Evolutionary conservation across 1,139 yeast species (phyloP), one percentile per base, ranked within the genome.

Genomic region (Lodderomyces oxycetoniae): DNA sequence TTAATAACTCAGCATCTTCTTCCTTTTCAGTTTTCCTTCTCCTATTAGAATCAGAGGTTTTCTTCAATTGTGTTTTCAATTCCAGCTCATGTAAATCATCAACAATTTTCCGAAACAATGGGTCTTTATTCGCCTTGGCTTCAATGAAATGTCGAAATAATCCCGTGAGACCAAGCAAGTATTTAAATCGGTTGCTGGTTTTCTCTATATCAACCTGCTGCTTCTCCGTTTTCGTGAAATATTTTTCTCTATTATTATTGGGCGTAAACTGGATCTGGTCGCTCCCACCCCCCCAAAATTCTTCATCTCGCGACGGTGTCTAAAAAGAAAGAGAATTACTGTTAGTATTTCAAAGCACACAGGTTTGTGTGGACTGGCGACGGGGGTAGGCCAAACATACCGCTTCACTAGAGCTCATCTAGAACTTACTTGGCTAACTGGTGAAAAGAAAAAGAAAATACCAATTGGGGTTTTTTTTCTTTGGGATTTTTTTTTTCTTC

Each of bases 71-170:
- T 4, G 37, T 9, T 12, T 39, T 39, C 36, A 50, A 39, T 47
- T 49, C 45, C 25, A 71, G 62, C 34, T 39, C 44, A 38, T 61
- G 57, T 27, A 77, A 57, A 34, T 65, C 53, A 29, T 63, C 57
- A 40, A 74, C 57, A 10, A 74, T 68, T 36, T 61, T 63, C 38
- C 71, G 65, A 50, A 80, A 77, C 32, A 68, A 65, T 29, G 77
- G 74, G 51, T 81, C 84, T 40, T 69, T 78, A 37, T 69, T 71
- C 13, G 87, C 86, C 49, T 79, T 79, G 16, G 77, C 69, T 38
- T 76, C 71, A 42, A 83, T 74, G 50, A 83, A 83, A 51, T 79
- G 85, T 33, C 77, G 72, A 54, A 83, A 83, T 31, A 83, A 61
- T 24, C 73, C 77, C 0, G 91, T 81, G 31, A 83, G 57, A 0